Base-by-base conservation (phyloP, 768 basidiomycete species). In the Leucosporidium scottii region DNA sequence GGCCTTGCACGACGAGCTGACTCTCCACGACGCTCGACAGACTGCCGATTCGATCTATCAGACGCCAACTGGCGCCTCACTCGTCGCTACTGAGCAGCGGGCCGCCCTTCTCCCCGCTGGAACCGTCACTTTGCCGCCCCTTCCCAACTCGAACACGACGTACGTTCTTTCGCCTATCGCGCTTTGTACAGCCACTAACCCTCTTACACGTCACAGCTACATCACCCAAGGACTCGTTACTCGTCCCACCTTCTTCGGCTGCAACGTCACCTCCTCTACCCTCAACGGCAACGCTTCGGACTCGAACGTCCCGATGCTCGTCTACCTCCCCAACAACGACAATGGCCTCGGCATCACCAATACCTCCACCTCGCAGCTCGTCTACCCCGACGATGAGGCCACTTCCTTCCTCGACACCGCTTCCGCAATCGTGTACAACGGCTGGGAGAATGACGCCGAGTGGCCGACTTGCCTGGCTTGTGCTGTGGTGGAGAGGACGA, bases 201-300 rank as follows among this genome's bases (percentile, higher is more conserved):
- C n/a, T 15, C 39, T 17, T 13, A 44, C 15, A 8, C 10, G 3
- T 44, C 80, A 80, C 6, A 81, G 80, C 21, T 89, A 87, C 77
- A 73, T 86, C 39, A 75, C 78, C 2, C 82, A 81, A 7, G 86
- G 87, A 44, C 81, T 88, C 2, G 88, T 85, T 74, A 79, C 79
- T 56, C 83, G 86, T 28, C 83, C 88, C 3, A 86, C 86, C 0
- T 89, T 91, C 79, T 90, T 89, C 78, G 90, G 89, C 4, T 91
- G 89, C 75, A 79, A 86, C 73, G 83, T 85, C 18, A 75, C 63
- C 3, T 75, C 82, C 58, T 77, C 39, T 5, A 44, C 65, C 21
- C 59, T 67, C 47, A 39, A 62, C 25, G 62, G 56, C 59, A 44
- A 44, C 10, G 13, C 6, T 2, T 44, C 39, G 8, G 39, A 44